Evolutionary conservation across 805 yeast species (phyloP).

Genomic region (Saturnispora zaruensis): DNA sequence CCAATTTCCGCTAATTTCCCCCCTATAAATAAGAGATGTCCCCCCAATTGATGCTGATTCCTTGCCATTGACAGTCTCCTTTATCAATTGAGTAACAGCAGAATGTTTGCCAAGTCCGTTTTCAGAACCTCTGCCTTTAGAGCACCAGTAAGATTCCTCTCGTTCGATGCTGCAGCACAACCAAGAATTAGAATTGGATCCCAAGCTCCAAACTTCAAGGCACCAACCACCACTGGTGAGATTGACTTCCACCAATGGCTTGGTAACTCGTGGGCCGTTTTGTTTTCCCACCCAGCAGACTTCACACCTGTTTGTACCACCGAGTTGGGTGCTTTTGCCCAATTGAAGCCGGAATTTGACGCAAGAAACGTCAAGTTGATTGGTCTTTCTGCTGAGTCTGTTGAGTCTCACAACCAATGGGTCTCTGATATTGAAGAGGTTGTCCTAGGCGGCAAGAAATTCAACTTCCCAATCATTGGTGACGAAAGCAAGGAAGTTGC

Average conservation of each 20-base stretch:
- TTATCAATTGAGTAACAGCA: neutral
- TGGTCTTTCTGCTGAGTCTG: slow-evolving; percentile 81
- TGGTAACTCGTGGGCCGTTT: slow-evolving; percentile 78
- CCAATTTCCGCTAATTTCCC: neutral
- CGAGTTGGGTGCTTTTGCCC: slow-evolving; percentile 89
- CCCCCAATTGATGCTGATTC: neutral
- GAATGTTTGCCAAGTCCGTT: slow-evolving; percentile 17
- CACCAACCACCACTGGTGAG: slow-evolving; percentile 74
- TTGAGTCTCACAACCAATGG: slow-evolving; percentile 78
- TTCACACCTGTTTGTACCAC: slow-evolving; percentile 97
- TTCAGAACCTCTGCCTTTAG: slow-evolving; percentile 14
- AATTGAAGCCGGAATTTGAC: slow-evolving; percentile 79
- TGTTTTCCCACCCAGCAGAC: slow-evolving; percentile 93
- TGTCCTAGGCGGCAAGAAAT: slow-evolving; percentile 55
- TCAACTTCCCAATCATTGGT: slow-evolving; percentile 85
- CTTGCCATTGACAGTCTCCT: neutral
- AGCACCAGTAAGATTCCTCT: slow-evolving; percentile 28
- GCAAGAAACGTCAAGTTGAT: slow-evolving; percentile 79
- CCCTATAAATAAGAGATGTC: neutral
- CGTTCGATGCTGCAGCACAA: slow-evolving; percentile 46
- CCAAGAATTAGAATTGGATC: slow-evolving; percentile 73
- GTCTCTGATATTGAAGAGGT: slow-evolving; percentile 85
- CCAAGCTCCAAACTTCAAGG: slow-evolving; percentile 79
- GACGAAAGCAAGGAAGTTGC: slow-evolving; percentile 82
- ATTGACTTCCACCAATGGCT: slow-evolving; percentile 82